Percentiles rank a stretch among this genome's conserved stretches.
Conservation (phyloP, 2,329 filamentous ascomycete species). For the Colletotrichum sp. region DNA sequence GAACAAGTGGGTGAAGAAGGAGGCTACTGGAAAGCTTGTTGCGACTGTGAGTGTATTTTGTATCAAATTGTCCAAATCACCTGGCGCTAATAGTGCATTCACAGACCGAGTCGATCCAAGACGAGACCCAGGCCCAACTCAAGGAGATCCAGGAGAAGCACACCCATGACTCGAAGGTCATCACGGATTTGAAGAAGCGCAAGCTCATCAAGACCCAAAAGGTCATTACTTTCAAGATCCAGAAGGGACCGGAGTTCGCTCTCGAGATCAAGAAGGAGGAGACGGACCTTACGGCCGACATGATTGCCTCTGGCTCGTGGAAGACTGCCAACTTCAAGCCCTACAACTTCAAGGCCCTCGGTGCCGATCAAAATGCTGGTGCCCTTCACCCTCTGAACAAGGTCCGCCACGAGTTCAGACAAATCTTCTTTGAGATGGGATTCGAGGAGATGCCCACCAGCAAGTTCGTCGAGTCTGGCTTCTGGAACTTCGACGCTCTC, state of each 20-base stretch:
- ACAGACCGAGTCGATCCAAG: conserved; percentile 75
- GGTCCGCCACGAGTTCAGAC: conserved; percentile 92
- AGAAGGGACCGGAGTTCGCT: conserved; percentile 87
- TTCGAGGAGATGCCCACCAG: conserved; percentile 98
- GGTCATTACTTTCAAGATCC: conserved; percentile 80
- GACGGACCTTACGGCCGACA: conserved; percentile 93
- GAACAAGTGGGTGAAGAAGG: conserved; percentile 73
- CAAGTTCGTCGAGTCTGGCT: conserved; percentile 92
- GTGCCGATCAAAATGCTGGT: conserved; percentile 65
- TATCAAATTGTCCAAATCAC: background rate
- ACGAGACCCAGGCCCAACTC: conserved; percentile 79
- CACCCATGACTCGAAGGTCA: conserved; percentile 75
- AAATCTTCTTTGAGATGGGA: conserved; percentile 99
- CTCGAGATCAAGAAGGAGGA: conserved; percentile 90
- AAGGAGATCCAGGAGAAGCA: conserved; percentile 73
- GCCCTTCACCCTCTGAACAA: conserved; percentile 82
- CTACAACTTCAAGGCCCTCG: conserved; percentile 77
- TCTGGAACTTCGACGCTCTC: conserved; percentile 65
- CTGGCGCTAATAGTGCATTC: conserved; percentile 1
- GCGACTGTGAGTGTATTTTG: conserved; percentile 46
- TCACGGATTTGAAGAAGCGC: conserved; percentile 87
- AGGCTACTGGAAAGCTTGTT: conserved; percentile 60
- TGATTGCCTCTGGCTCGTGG: conserved; percentile 88
- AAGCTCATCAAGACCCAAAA: conserved; percentile 88
- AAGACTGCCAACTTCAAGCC: conserved; percentile 90